These are phyloP conservation scores for Mycena belliarum DNA, from an alignment of 768 basidiomycete species.

Conservation along the genomic window DNA sequence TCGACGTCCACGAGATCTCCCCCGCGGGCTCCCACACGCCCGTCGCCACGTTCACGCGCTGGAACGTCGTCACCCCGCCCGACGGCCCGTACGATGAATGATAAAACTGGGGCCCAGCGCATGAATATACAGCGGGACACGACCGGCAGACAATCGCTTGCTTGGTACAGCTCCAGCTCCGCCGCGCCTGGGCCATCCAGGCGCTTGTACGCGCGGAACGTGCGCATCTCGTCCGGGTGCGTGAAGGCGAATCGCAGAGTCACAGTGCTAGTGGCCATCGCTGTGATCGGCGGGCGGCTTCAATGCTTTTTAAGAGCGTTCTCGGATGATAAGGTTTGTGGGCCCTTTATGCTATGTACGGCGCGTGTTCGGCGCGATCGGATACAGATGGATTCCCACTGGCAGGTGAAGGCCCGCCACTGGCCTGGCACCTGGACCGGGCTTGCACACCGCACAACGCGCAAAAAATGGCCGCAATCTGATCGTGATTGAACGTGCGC, in stretches of 20 bases:
- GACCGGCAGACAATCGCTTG: conserved; percentile 6
- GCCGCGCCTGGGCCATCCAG: conserved; percentile 21
- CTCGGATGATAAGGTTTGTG: conserved; percentile 10
- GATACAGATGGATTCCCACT: conserved; percentile 4
- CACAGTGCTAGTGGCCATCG: conserved; percentile 38
- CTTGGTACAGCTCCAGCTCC: conserved; percentile 47
- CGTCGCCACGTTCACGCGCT: conserved; percentile 47
- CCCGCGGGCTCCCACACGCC: conserved; percentile 53
- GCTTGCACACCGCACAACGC: too few species aligned
- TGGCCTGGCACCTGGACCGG: too few species aligned
- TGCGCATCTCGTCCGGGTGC: conserved; percentile 40
- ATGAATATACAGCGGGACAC: background rate
- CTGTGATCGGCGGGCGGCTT: background rate
- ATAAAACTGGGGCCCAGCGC: conserved; percentile 36
- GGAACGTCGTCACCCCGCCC: conserved; percentile 46
- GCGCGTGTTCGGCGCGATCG: conserved; percentile 2
- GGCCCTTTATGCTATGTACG: conserved; percentile 9
- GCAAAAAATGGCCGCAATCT: too few species aligned
- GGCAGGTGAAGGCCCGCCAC: too few species aligned
- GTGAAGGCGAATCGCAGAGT: conserved; percentile 40
- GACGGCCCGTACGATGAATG: conserved; percentile 46
- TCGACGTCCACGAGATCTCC: conserved; percentile 52
- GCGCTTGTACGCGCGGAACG: conserved; percentile 42
- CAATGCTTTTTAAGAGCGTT: background rate
- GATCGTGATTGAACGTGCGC: too few species aligned